Base-by-base conservation (phyloP, 1,284 basidiomycete genomes). In the Cryptococcus sp. region DNA sequence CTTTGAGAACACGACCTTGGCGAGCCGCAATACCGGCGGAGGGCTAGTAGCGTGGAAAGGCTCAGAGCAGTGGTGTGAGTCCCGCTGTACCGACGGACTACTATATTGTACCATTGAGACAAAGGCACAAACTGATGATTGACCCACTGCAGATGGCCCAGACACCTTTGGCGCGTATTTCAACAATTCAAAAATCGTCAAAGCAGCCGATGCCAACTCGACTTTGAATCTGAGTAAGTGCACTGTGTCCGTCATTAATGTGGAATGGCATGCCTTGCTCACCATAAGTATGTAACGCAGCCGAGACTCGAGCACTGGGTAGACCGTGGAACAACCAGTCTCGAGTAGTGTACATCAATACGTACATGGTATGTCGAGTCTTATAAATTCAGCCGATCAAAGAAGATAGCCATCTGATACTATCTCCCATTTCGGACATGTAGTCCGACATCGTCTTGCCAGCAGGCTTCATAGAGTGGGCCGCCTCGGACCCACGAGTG, bases 321-420 rank as follows among this genome's bases (percentile, higher is more conserved):
- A 57, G 64, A 39, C 64, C 64, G 5, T 66, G 64, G 64, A 62
- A 64, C 54, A 66, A 66, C 47, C 54, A 54, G 19, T 56, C 48
- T 15, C 40, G 57, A 5, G 56, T 59, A 3, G 57, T 62, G 45
- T 62, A 58, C 58, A 54, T 60, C 46, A 59, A 63, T 40, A 58
- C 62, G 1, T 60, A 62, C 29, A 63, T 66, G 62, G 59, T 61
- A 20, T 17, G 38, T 20, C 34, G 7, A 8, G 19, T 46, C 37
- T 13, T 50, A 37, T n/a, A 7, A 17, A 40, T 40, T 19, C 47
- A 5, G 29, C 22, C 22, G 15, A 17, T 23, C 25, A 40, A 50
- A 5, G 26, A 8, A 19, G 25, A n/a, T 29, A 17, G 17, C 23
- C 15, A 5, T 39, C 16, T 20, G 4, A 5, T 37, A n/a, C n/a